Evolutionary conservation across 345 rosid genomes (phyloP).

Genomic region (Capsella bursapastoris): DNA sequence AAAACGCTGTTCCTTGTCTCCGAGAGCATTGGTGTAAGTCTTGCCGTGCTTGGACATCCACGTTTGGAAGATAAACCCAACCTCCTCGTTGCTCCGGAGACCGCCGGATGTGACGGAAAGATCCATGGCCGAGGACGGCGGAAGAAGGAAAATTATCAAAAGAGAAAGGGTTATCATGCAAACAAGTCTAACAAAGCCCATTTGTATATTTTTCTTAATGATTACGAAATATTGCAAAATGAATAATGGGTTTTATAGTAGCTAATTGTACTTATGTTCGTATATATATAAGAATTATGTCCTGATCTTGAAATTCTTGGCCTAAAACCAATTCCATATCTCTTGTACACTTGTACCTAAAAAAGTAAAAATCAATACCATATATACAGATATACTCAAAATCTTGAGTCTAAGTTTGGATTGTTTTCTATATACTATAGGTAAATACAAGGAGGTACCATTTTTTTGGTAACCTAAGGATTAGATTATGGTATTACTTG

Average conservation of each 20-base stretch:
- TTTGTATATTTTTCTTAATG: conserved; percentile 20
- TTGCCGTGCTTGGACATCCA: conserved; percentile 78
- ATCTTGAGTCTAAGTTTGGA: not conserved
- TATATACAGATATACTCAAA: not conserved
- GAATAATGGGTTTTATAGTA: not conserved
- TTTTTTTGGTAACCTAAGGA: no score
- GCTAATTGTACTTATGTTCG: not conserved
- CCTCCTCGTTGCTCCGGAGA: conserved; percentile 63
- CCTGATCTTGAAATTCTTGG: not conserved
- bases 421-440: not conserved
- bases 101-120: conserved; percentile 60
- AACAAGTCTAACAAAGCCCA: conserved; percentile 47
- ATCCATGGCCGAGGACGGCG: conserved; percentile 60
- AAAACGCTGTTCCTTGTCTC: conserved; percentile 73
- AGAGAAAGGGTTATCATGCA: conserved; percentile 46
- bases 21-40: conserved; percentile 57
- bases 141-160: conserved; percentile 41
- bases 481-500: not conserved
- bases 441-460: not conserved
- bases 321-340: not conserved
- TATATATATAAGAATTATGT: not conserved
- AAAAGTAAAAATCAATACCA: not conserved
- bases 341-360: no score
- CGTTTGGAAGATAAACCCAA: conserved; percentile 58
- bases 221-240: conserved; percentile 10